phyloP scores from a whole-genome alignment of 192 early-diverging fungal species.

The Coemansia sp. region DNA sequence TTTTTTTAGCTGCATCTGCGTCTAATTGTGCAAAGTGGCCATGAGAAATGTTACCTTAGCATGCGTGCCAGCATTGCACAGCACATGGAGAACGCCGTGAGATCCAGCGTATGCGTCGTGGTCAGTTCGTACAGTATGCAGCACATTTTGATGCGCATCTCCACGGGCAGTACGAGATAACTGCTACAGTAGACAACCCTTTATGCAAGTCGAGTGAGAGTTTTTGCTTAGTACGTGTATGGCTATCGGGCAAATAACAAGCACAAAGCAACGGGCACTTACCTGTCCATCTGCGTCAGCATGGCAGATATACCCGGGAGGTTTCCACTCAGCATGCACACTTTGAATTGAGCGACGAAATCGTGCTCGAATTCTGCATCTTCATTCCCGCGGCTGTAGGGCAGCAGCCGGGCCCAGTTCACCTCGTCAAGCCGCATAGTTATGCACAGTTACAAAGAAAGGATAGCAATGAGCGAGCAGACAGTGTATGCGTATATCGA shows the following conservation, averaged over 20 bases:
- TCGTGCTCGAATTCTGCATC: slow-evolving; percentile 36
- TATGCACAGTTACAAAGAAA: slow-evolving; percentile 10
- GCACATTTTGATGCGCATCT: slow-evolving; percentile 29
- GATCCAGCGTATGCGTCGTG: slow-evolving; percentile 66
- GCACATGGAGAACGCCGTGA: slow-evolving; percentile 64
- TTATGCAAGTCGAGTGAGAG: not conserved
- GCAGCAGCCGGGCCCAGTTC: slow-evolving; percentile 45
- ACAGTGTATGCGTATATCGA: slow-evolving; percentile 3
- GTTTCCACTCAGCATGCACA: slow-evolving; percentile 34
- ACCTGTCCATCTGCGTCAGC: slow-evolving; percentile 40
- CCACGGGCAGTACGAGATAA: slow-evolving; percentile 29
- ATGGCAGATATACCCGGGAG: slow-evolving; percentile 18
- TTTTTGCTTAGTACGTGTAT: no score
- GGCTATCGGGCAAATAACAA: not conserved
- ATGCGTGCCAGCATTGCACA: slow-evolving; percentile 59
- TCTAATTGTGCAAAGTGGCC: not conserved
- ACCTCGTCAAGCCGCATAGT: slow-evolving; percentile 48
- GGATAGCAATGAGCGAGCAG: slow-evolving; percentile 8
- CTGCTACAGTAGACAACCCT: slow-evolving; percentile 29
- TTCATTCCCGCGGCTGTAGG: slow-evolving; percentile 46
- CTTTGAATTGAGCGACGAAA: slow-evolving; percentile 38
- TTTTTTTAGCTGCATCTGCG: not conserved
- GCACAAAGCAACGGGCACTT: slow-evolving; percentile 2
- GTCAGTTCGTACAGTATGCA: slow-evolving; percentile 66
- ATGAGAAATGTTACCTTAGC: slow-evolving; percentile 61